phyloP scores from a whole-genome alignment of 768 basidiomycete genomes.

The Agrocybe chaxingu region DNA sequence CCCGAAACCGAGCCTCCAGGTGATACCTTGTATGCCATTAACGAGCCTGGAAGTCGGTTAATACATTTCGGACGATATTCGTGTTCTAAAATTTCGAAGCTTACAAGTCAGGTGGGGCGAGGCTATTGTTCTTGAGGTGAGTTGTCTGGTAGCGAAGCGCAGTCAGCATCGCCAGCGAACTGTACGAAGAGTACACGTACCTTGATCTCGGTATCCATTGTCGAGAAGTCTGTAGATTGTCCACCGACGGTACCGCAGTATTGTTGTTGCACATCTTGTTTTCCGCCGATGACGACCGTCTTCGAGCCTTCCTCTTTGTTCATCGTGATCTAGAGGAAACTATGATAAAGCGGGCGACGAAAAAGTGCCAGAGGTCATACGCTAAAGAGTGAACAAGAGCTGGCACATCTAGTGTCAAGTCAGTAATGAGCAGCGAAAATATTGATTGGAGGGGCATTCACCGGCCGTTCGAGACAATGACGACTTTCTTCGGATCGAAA shows the following conservation, averaged over 20 bases:
- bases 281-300: slow-evolving; percentile 56
- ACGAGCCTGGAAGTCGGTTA: slow-evolving; percentile 34
- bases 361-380: slow-evolving; percentile 25
- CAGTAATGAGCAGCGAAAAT: neutral
- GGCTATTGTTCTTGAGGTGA: slow-evolving; percentile 47
- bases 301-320: slow-evolving; percentile 52
- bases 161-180: neutral
- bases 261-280: slow-evolving; percentile 45
- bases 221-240: slow-evolving; percentile 56
- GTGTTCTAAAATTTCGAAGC: slow-evolving; percentile 9
- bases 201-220: slow-evolving; percentile 62
- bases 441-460: slow-evolving; percentile 2
- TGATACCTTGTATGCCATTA: slow-evolving; percentile 59
- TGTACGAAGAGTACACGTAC: slow-evolving; percentile 16
- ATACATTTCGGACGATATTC: neutral
- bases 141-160: slow-evolving; percentile 33
- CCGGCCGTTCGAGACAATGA: slow-evolving; percentile 56
- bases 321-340: slow-evolving; percentile 48
- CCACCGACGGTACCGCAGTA: slow-evolving; percentile 65
- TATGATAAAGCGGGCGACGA: neutral
- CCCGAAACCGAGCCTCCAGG: slow-evolving; percentile 62
- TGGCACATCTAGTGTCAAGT: slow-evolving; percentile 38
- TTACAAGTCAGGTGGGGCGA: slow-evolving; percentile 65
- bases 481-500: slow-evolving; percentile 50
- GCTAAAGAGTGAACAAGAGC: slow-evolving; percentile 46